phyloP scores from a whole-genome alignment of 2,329 filamentous ascomycete species.

The Xylariaceae sp. region DNA sequence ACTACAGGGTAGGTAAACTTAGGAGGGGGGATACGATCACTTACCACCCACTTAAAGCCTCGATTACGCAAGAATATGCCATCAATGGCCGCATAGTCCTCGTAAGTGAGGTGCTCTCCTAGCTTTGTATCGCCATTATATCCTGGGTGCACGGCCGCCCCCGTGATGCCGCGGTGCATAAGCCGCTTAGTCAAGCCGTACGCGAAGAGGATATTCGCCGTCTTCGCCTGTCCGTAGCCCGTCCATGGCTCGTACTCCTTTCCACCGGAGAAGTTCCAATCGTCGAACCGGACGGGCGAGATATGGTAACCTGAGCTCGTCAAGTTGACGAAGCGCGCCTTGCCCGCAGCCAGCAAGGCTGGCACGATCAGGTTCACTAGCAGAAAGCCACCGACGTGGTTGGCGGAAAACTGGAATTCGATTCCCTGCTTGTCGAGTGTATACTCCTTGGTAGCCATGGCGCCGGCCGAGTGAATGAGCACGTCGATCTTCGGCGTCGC shows the following conservation, averaged over 20 bases:
- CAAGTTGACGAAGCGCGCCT: conserved; percentile 51
- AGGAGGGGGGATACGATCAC: not conserved
- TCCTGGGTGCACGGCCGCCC: conserved; percentile 46
- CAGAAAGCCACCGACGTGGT: conserved; percentile 57
- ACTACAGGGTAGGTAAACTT: not conserved
- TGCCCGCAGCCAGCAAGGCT: conserved; percentile 46
- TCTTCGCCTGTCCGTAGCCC: conserved; percentile 56
- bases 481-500: conserved; percentile 33
- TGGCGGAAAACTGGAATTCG: conserved; percentile 53
- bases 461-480: conserved; percentile 35
- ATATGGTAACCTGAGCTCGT: conserved; percentile 48
- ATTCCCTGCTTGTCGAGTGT: conserved; percentile 39
- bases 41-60: conserved; percentile 22
- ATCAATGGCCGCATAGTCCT: conserved; percentile 23
- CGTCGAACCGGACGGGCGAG: conserved; percentile 50
- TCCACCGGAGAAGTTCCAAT: conserved; percentile 48
- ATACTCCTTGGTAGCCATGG: conserved; percentile 36
- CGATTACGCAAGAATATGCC: conserved; percentile 36
- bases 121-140: conserved; percentile 39
- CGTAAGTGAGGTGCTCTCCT: conserved; percentile 33
- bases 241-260: conserved; percentile 49
- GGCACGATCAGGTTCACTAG: conserved; percentile 55
- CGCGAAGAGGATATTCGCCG: conserved; percentile 53
- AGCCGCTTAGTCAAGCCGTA: conserved; percentile 45
- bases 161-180: conserved; percentile 38